Conservation (phyloP, 2,329 filamentous ascomycete species). For the Ceratocystis alfenasii region DNA sequence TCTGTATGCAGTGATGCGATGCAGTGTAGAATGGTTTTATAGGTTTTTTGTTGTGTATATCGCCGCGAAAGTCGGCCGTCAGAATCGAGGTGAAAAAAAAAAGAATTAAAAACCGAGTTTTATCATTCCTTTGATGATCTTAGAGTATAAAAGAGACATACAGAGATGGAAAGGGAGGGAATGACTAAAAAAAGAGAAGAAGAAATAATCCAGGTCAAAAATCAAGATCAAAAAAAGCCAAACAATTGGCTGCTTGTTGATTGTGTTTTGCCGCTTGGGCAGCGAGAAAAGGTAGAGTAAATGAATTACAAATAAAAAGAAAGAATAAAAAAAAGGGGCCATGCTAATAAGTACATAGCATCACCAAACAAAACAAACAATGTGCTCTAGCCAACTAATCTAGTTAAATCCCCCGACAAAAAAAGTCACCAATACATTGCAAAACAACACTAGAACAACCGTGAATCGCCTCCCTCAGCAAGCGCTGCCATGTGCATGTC, state of each 20-base stretch:
- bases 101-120: background rate
- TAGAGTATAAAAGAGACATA: too few relatives aligned
- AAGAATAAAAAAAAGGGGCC: background rate
- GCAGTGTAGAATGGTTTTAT: too few relatives aligned
- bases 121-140: too few relatives aligned
- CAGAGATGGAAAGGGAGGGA: background rate
- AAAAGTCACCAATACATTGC: background rate
- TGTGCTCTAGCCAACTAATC: too few relatives aligned
- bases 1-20: too few relatives aligned
- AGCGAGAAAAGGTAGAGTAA: background rate
- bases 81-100: background rate
- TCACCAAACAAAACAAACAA: too few relatives aligned
- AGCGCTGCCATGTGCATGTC: too few relatives aligned
- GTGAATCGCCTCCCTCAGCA: too few relatives aligned
- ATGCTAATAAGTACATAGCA: background rate
- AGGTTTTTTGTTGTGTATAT: background rate
- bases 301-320: background rate
- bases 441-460: background rate
- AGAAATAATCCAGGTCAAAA: background rate
- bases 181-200: background rate
- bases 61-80: background rate
- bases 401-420: background rate
- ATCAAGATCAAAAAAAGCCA: background rate
- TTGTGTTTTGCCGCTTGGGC: too few relatives aligned
- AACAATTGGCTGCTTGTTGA: too few relatives aligned